These are phyloP conservation scores for Bifiguratus adelaidae DNA, from an alignment of 192 early-diverging fungal genomes.

Conservation along the genomic window DNA sequence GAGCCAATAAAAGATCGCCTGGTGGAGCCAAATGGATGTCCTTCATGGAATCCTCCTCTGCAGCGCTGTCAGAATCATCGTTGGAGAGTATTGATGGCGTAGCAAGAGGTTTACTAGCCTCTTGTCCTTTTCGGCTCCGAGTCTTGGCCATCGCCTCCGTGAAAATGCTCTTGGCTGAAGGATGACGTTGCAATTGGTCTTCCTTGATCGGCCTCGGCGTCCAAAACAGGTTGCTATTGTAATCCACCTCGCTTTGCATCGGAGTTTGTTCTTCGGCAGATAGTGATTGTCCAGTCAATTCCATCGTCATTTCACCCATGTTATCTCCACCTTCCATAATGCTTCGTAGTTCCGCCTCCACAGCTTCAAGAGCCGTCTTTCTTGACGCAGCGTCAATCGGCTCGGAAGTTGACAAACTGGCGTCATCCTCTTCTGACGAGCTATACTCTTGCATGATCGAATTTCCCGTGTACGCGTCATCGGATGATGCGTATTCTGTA, in stretches of 20 bases:
- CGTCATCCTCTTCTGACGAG: too few species aligned
- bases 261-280: too few species aligned
- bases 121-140: too few species aligned
- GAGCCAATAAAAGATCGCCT: constrained; percentile 53
- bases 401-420: too few species aligned
- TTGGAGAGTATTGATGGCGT: background rate
- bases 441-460: too few species aligned
- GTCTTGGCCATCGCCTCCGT: too few species aligned
- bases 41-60: constrained; percentile 25
- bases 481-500: too few species aligned
- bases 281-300: too few species aligned
- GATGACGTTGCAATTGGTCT: background rate
- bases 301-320: too few species aligned
- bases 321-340: constrained; percentile 30
- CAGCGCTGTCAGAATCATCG: constrained; percentile 15
- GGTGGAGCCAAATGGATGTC: constrained; percentile 51
- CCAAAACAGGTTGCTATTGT: background rate
- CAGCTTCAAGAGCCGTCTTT: constrained; percentile 33
- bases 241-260: background rate
- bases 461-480: too few species aligned
- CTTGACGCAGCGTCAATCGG: constrained; percentile 1
- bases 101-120: background rate
- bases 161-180: too few species aligned
- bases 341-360: constrained; percentile 35
- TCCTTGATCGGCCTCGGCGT: background rate